Evolutionary conservation across 208 protist genomes (phyloP).

Genomic region (Crithidia mellificae): DNA sequence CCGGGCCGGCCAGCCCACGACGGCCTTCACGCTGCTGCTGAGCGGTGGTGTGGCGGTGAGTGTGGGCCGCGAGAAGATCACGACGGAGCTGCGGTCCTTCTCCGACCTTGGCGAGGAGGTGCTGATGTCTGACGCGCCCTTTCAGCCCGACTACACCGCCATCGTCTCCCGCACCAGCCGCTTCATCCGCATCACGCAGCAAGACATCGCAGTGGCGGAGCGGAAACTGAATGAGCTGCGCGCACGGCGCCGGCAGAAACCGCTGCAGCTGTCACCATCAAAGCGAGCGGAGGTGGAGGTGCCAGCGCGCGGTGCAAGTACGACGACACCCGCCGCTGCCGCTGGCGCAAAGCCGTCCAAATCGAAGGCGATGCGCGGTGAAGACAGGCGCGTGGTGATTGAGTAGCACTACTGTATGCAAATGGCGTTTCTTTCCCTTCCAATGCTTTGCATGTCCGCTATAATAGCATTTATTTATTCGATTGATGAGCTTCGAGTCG

Average conservation of each 20-base stretch:
- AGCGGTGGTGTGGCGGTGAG: slow-evolving; percentile 56
- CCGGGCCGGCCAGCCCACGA: slow-evolving; percentile 29
- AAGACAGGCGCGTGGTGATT: slow-evolving; percentile 26
- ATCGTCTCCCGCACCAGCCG: slow-evolving; percentile 52
- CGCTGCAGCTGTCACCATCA: slow-evolving; percentile 13
- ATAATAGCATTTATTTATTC: too few relatives aligned
- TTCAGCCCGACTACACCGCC: slow-evolving; percentile 76
- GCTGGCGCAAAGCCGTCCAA: background rate
- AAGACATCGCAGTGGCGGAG: slow-evolving; percentile 47
- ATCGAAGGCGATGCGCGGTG: slow-evolving; percentile 12
- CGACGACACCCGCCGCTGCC: too few relatives aligned
- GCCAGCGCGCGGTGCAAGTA: background rate
- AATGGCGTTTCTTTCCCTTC: too few relatives aligned
- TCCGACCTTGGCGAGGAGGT: slow-evolving; percentile 56
- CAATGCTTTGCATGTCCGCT: too few relatives aligned
- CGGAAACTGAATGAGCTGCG: slow-evolving; percentile 28
- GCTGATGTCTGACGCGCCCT: slow-evolving; percentile 32
- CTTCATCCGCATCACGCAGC: slow-evolving; percentile 50
- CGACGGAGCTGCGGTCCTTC: slow-evolving; percentile 71
- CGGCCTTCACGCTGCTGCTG: slow-evolving; percentile 66
- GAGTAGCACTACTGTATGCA: too few relatives aligned
- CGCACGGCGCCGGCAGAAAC: slow-evolving; percentile 15
- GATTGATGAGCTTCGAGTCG: too few relatives aligned
- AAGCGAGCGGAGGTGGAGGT: slow-evolving; percentile 7
- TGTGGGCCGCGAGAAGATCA: slow-evolving; percentile 36